Evolutionary conservation across 83 land plant species (phyloP).

Genomic region (Picea abies): DNA sequence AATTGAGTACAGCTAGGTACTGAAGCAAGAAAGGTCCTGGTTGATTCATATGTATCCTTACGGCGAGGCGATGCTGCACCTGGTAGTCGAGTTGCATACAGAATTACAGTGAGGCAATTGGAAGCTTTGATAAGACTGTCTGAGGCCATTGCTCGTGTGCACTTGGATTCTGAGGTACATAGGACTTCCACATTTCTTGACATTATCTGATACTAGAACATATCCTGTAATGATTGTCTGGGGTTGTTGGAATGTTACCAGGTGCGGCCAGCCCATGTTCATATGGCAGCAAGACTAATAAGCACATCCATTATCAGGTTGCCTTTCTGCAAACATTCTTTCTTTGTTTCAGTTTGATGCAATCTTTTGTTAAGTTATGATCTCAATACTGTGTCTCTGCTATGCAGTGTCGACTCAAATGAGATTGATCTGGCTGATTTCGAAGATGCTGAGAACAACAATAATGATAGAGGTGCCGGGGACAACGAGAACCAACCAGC

Average conservation of each 20-base stretch:
- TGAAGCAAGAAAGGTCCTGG: constrained; percentile 87
- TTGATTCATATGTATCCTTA: constrained; percentile 95
- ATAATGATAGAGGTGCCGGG: constrained; percentile 23
- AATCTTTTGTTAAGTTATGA: constrained; percentile 16
- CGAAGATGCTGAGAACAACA: constrained; percentile 51
- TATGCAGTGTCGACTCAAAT: constrained; percentile 94
- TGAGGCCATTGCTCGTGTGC: constrained; percentile 93
- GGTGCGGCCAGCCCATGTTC: constrained; percentile 88
- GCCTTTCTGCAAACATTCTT: not conserved
- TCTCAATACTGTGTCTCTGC: not conserved
- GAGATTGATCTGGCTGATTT: constrained; percentile 91
- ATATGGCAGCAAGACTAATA: constrained; percentile 79
- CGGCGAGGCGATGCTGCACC: constrained; percentile 92
- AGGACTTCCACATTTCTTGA: not conserved
- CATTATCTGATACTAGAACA: not conserved
- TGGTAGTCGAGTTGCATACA: constrained; percentile 93
- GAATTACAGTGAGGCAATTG: constrained; percentile 97
- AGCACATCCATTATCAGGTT: constrained; percentile 97
- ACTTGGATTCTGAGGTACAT: constrained; percentile 72
- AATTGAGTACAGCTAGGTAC: constrained; percentile 58
- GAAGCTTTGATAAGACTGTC: constrained; percentile 94
- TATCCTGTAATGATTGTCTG: not conserved
- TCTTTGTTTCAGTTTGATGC: constrained; percentile 6
- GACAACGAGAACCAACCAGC: constrained; percentile 29
- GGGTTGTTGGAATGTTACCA: constrained; percentile 23